Evolutionary conservation across 1,139 yeast genomes (phyloP).

Genomic region (Hansenula anomala): DNA sequence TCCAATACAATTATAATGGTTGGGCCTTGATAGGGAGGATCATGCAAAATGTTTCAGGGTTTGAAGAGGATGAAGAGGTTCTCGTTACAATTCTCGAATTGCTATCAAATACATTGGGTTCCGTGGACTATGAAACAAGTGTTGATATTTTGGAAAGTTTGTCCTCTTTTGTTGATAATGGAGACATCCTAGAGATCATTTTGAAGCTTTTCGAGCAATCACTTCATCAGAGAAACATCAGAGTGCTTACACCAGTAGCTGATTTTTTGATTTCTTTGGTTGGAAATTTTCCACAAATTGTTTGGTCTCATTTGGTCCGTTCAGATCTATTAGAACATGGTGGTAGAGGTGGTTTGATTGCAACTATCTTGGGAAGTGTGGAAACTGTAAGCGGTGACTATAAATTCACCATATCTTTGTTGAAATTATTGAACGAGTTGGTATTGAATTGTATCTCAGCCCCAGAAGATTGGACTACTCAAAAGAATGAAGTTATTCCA

Average conservation of each 20-base stretch:
- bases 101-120: conserved; percentile 42
- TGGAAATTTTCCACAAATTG: conserved; percentile 52
- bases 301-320: conserved; percentile 74
- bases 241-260: conserved; percentile 42
- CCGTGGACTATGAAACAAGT: conserved; percentile 37
- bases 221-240: conserved; percentile 48
- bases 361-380: conserved; percentile 61
- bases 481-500: conserved; percentile 53
- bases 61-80: conserved; percentile 32
- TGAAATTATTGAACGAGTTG: conserved; percentile 50
- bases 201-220: conserved; percentile 67
- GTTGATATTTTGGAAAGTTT: conserved; percentile 41
- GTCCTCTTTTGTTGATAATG: conserved; percentile 56
- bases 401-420: conserved; percentile 54
- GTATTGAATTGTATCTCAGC: conserved; percentile 47
- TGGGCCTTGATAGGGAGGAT: conserved; percentile 84
- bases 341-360: conserved; percentile 66
- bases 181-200: conserved; percentile 66
- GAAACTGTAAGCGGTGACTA: conserved; percentile 71
- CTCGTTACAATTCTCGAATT: conserved; percentile 48
- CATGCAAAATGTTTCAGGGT: conserved; percentile 47
- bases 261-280: conserved; percentile 47
- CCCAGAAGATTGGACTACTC: conserved; percentile 34
- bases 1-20: conserved; percentile 73
- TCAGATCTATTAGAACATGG: conserved; percentile 61